Base-by-base conservation (phyloP, 148 eudicot species). In the Vaccinium macrocarpon region DNA sequence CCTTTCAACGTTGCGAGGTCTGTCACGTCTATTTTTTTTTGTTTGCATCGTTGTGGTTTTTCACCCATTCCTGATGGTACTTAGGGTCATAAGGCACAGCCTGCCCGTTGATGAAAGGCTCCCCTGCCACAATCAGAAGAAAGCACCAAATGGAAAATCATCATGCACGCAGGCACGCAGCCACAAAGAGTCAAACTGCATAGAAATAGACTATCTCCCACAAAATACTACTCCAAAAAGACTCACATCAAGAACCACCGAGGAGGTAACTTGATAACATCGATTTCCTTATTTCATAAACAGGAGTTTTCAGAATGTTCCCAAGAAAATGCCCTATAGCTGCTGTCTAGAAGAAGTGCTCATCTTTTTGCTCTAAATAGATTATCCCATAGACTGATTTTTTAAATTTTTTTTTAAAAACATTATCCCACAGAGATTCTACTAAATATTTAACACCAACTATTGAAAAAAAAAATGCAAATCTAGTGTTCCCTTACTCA, bases 51-150 rank as follows among this genome's bases (percentile, higher is more conserved):
- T 92, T 90, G 82, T 95, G 95, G 93, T 97, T 97, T 84, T 94
- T 95, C 87, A 93, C 92, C 99, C 99, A 97, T 77, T 95, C 98
- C 80, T 90, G 97, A 70, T 97, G 99, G 71, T 97, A 97, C 87
- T 93, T 97, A 1, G 98, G 98, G 84, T 97, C 99, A 86, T 97
- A 97, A 38, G 99, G 99, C 27, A 93, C 98, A 56, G 99, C 97
- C 82, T 90, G 87, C 8, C 99, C 99, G 73, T 97, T 85, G 48
- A 97, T 97, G 82, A 97, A 93, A 42, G 99, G 99, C 86, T 96
- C 99, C 81, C 99, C 99, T 96, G 89, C 86, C 78, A 82, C 48
- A 81, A 81, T 3, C 35, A 19, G 56, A 73, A 50, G 48, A 78
- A 49, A 19, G 48, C 53, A 80, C 14, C 53, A 8, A 72, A 38